Evolutionary conservation across 768 basidiomycete species (phyloP).

Genomic region (Termitomyces titanicus): DNA sequence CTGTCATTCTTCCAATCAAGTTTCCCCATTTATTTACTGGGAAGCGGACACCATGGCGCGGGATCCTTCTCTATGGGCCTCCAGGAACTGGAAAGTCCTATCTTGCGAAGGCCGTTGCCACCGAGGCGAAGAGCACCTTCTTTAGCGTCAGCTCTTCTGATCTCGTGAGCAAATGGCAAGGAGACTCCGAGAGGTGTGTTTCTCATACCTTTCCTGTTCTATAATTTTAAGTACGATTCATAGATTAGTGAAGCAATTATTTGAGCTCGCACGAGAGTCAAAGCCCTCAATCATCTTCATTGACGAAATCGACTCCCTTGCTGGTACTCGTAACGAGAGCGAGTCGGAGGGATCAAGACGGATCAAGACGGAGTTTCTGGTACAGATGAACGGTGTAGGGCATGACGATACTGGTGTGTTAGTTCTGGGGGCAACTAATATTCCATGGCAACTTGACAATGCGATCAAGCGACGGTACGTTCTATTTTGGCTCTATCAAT

Average conservation of each 20-base stretch:
- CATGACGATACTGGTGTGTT: conserved; percentile 96
- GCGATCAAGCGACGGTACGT: conserved; percentile 92
- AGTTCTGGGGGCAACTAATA: conserved; percentile 96
- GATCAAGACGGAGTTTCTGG: conserved; percentile 96
- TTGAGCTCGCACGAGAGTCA: conserved; percentile 91
- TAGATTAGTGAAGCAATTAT: conserved; percentile 93
- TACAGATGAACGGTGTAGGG: conserved; percentile 99
- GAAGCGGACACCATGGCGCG: conserved; percentile 96
- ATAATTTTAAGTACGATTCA: background rate
- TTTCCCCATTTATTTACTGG: conserved; percentile 99
- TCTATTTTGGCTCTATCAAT: background rate
- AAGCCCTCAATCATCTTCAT: conserved; percentile 99
- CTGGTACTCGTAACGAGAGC: conserved; percentile 92
- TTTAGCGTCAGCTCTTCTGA: conserved; percentile 95
- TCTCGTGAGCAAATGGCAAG: conserved; percentile 99
- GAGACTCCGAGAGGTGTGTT: conserved; percentile 90
- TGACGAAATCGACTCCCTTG: conserved; percentile 96
- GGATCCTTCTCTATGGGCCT: conserved; percentile 94
- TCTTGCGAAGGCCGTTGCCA: conserved; percentile 97
- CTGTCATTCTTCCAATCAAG: conserved; percentile 99
- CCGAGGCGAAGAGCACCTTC: conserved; percentile 98
- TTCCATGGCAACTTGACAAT: conserved; percentile 96
- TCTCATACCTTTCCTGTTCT: background rate
- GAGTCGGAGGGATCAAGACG: conserved; percentile 96
- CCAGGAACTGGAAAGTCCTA: conserved; percentile 98